Percentiles rank a stretch among this genome's conserved stretches.
phyloP scores from a whole-genome alignment of 2,329 filamentous ascomycete species.

The Beauveria sp. region DNA sequence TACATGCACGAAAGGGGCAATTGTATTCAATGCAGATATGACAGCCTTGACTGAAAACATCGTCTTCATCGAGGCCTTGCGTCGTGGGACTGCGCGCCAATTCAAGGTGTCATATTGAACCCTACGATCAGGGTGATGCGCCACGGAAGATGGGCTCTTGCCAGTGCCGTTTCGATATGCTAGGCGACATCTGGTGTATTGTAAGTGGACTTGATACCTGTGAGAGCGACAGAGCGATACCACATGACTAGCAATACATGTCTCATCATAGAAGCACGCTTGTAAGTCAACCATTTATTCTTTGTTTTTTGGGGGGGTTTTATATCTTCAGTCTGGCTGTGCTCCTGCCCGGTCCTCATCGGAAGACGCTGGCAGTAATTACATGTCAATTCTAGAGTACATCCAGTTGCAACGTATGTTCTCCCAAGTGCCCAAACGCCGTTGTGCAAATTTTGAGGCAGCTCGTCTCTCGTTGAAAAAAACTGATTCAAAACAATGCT shows the following conservation, averaged over 20 bases:
- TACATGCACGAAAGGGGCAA: too few species aligned
- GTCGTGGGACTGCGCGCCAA: too few species aligned
- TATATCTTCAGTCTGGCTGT: conserved; percentile 6
- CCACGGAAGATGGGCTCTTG: too few species aligned
- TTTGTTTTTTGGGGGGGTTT: neutral
- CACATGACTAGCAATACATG: neutral
- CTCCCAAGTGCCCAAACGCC: conserved; percentile 9
- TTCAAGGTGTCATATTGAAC: too few species aligned
- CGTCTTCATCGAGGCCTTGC: too few species aligned
- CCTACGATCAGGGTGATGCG: too few species aligned
- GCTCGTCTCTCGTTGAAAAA: neutral
- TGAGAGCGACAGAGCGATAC: too few species aligned
- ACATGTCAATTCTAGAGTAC: conserved; percentile 11
- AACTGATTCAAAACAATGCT: conserved; percentile 9
- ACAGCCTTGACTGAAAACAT: too few species aligned
- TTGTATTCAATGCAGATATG: too few species aligned
- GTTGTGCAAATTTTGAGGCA: conserved; percentile 8
- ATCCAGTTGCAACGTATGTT: conserved; percentile 9
- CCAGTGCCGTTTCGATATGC: too few species aligned
- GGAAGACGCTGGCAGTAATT: neutral
- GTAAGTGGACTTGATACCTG: too few species aligned
- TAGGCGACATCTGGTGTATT: too few species aligned
- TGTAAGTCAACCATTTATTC: conserved; percentile 7
- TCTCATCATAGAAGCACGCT: neutral
- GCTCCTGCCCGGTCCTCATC: neutral